A percentile compares a stretch with the other conserved stretches of the same genome.
Evolutionary conservation across 768 basidiomycete genomes (phyloP).

Genomic region (Glaciozyma martinii): DNA sequence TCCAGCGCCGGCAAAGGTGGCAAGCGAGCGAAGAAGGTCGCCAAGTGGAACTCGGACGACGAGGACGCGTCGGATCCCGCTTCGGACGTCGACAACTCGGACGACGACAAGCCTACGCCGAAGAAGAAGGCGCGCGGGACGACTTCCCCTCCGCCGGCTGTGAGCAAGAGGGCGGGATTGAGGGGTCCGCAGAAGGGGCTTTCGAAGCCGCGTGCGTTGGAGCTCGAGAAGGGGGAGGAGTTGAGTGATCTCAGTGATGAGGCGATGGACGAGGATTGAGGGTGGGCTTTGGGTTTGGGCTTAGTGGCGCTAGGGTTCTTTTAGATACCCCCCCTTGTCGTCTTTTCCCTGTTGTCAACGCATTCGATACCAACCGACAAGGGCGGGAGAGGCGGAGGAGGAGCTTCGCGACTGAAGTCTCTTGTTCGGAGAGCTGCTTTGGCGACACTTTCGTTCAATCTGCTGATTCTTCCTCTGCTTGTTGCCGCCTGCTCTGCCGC

Average conservation of each 20-base stretch:
- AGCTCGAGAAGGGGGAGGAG: conserved; percentile 28
- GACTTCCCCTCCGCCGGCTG: neutral
- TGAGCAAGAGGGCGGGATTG: neutral
- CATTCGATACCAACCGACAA: conserved; percentile 37
- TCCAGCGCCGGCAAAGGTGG: conserved; percentile 39
- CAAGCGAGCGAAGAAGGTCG: conserved; percentile 32
- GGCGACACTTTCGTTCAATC: no score
- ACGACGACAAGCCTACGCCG: conserved; percentile 6
- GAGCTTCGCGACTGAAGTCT: neutral
- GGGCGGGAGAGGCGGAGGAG: conserved; percentile 47
- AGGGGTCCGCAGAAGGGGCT: conserved; percentile 4
- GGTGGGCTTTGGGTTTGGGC: conserved; percentile 42
- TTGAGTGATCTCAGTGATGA: conserved; percentile 44
- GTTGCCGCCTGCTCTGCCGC: neutral
- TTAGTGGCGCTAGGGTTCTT: no score
- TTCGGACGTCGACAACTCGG: conserved; percentile 15
- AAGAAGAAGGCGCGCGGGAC: neutral
- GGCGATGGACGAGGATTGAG: conserved; percentile 14
- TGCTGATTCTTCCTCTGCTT: no score
- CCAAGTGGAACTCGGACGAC: neutral
- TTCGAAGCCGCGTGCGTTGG: conserved; percentile 22
- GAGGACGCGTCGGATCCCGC: neutral
- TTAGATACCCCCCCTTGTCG: no score
- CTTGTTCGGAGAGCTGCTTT: no score
- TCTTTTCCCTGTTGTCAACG: no score